Percentiles rank a stretch among this genome's conserved stretches.
These are phyloP conservation scores for Rhodotorula sp. DNA, from an alignment of 1,284 basidiomycete genomes.

Conservation along the genomic window DNA sequence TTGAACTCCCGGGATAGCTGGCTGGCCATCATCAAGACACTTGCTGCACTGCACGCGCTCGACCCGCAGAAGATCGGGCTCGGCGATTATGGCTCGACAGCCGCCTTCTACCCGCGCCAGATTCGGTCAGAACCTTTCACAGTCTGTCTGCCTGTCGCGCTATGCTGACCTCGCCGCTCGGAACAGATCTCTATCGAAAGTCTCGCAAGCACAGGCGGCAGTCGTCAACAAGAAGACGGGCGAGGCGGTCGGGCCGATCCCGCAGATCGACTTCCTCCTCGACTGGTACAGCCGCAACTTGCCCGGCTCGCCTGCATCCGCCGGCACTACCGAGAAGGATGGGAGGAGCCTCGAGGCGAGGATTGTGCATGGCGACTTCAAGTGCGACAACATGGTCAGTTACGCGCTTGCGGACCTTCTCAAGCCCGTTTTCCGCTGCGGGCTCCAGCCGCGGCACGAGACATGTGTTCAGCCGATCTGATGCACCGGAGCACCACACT, in stretches of 20 bases:
- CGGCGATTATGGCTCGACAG: conserved; percentile 71
- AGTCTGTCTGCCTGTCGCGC: background rate
- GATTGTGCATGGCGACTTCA: conserved; percentile 94
- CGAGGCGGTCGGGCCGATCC: conserved; percentile 65
- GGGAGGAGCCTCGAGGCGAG: conserved; percentile 55
- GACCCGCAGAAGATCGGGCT: conserved; percentile 70
- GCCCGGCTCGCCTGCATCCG: conserved; percentile 61
- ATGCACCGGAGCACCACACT: too few species aligned
- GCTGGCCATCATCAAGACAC: conserved; percentile 70
- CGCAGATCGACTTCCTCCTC: conserved; percentile 70
- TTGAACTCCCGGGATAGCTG: conserved; percentile 58
- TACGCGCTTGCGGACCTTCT: background rate
- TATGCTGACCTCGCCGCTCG: background rate
- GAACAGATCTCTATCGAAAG: conserved; percentile 63
- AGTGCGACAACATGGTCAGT: conserved; percentile 78
- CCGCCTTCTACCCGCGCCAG: conserved; percentile 85
- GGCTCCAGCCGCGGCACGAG: too few species aligned
- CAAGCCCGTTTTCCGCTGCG: background rate
- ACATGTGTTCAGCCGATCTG: too few species aligned
- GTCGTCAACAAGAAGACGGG: conserved; percentile 54
- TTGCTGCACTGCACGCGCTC: conserved; percentile 73
- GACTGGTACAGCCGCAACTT: conserved; percentile 73
- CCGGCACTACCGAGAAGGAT: background rate
- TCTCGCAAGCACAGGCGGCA: conserved; percentile 71
- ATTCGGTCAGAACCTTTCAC: conserved; percentile 58